Evolutionary conservation across 345 rosid genomes (phyloP), one percentile per base, ranked within the genome.

Genomic region (Lepidium africanum): DNA sequence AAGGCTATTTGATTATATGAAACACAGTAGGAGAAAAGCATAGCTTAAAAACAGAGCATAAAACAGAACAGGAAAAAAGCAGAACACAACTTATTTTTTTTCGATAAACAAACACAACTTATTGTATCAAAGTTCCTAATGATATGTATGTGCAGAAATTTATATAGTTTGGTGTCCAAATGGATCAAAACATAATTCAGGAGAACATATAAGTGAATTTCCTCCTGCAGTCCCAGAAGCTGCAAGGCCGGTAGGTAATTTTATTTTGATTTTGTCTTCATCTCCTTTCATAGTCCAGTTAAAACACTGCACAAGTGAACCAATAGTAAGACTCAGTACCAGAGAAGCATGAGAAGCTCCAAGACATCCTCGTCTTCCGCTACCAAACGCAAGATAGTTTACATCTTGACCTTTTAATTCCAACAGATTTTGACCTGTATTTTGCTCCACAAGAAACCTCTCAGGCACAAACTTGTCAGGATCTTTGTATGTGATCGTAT

Each of bases 361-460:
- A 1, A 83, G 73, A 30, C 88, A 87, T 5, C 85, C 87, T 69
- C 86, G 61, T 32, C 86, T 73, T 5, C 89, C 86, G 21, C 92
- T 85, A 6, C 89, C 92, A 2, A 83, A 85, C 2, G 86, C 85
- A 33, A 87, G 80, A 43, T 71, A 87, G 3, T 86, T 62, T 57
- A 83, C 86, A 67, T 83, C 83, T 13, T 83, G 89, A 15, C 87
- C 89, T 58, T 85, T 83, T 32, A 54, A 71, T 53, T 84, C 91
- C 85, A 84, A 77, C 56, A 81, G 81, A 55, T 84, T 59, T 30
- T 74, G 77, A n/a, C n/a, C n/a, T n/a, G 16, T 67, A 12, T 33
- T 59, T 30, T 52, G 1, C 52, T 74, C 63, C 58, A 4, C 73
- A 67, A 76, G 67, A 65, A 70, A 76, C 55, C 79, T 76, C 50